These are phyloP conservation scores for Cantharellus anzutake DNA, from an alignment of 768 basidiomycete species.

Conservation along the genomic window DNA sequence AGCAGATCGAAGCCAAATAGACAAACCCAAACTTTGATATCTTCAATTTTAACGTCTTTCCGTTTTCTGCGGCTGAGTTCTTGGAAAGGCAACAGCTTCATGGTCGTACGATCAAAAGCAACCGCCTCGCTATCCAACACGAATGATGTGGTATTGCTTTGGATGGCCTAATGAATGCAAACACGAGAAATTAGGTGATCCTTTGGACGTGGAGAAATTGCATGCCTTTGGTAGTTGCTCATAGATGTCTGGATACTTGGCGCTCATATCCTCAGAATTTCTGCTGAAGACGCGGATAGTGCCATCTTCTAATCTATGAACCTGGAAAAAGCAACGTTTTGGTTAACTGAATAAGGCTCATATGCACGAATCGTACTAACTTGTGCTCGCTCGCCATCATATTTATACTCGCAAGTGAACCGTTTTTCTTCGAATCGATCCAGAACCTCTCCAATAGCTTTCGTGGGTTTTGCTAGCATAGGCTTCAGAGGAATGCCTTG, in stretches of 20 bases:
- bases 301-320: constrained; percentile 71
- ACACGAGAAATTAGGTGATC: background rate
- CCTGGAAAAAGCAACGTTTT: constrained; percentile 21
- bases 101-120: constrained; percentile 71
- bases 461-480: constrained; percentile 98
- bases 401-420: constrained; percentile 99
- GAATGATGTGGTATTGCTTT: constrained; percentile 66
- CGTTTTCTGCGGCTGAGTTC: constrained; percentile 87
- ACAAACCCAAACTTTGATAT: constrained; percentile 92
- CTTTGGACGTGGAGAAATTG: constrained; percentile 10
- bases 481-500: constrained; percentile 77
- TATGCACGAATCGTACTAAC: constrained; percentile 18
- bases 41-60: constrained; percentile 95
- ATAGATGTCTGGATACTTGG: constrained; percentile 96
- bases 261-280: constrained; percentile 98
- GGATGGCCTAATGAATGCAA: constrained; percentile 46
- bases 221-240: constrained; percentile 71
- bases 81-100: constrained; percentile 92
- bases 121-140: constrained; percentile 95
- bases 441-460: constrained; percentile 93
- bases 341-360: background rate
- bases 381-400: constrained; percentile 96
- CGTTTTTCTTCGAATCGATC: constrained; percentile 89
- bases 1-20: constrained; percentile 91
- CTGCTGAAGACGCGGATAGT: constrained; percentile 82